phyloP scores from a whole-genome alignment of 2,329 filamentous ascomycete species.

The Sporothrix dimorphospora region DNA sequence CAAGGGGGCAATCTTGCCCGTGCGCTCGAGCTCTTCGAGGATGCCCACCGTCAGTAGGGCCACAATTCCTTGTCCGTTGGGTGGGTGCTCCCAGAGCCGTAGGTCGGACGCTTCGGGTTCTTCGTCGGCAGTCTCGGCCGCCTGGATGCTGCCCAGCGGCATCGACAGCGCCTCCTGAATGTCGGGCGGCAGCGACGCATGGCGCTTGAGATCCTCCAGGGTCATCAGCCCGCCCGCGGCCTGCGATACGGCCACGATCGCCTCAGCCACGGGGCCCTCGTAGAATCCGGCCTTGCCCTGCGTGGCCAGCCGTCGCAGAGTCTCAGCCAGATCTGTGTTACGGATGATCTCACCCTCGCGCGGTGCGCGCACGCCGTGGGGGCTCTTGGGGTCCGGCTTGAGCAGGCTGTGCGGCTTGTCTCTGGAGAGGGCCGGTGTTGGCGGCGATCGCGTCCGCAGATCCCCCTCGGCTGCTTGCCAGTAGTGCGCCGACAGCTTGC shows the following conservation, averaged over 20 bases:
- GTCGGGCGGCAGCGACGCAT: slow-evolving; percentile 51
- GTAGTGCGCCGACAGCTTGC: slow-evolving; percentile 60
- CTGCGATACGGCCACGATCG: slow-evolving; percentile 73
- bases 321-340: slow-evolving; percentile 76
- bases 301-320: slow-evolving; percentile 74
- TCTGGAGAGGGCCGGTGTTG: slow-evolving; percentile 5
- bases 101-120: slow-evolving; percentile 72
- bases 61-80: slow-evolving; percentile 93
- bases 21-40: slow-evolving; percentile 77
- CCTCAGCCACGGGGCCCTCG: slow-evolving; percentile 76
- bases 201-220: slow-evolving; percentile 76
- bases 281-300: slow-evolving; percentile 91
- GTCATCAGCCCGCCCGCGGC: slow-evolving; percentile 75
- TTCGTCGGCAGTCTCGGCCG: slow-evolving; percentile 66
- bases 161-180: slow-evolving; percentile 65
- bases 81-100: slow-evolving; percentile 90
- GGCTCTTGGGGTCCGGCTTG: slow-evolving; percentile 69
- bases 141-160: slow-evolving; percentile 75
- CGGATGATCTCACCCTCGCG: slow-evolving; percentile 80
- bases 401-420: slow-evolving; percentile 73
- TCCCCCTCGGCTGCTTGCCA: slow-evolving; percentile 36
- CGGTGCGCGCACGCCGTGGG: slow-evolving; percentile 68
- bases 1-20: slow-evolving; percentile 73
- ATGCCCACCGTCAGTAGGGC: slow-evolving; percentile 91
- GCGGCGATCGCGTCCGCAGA: slow-evolving; percentile 66